Evolutionary conservation across 352 stramenopile species (phyloP).

Genomic region (Albugo candida): DNA sequence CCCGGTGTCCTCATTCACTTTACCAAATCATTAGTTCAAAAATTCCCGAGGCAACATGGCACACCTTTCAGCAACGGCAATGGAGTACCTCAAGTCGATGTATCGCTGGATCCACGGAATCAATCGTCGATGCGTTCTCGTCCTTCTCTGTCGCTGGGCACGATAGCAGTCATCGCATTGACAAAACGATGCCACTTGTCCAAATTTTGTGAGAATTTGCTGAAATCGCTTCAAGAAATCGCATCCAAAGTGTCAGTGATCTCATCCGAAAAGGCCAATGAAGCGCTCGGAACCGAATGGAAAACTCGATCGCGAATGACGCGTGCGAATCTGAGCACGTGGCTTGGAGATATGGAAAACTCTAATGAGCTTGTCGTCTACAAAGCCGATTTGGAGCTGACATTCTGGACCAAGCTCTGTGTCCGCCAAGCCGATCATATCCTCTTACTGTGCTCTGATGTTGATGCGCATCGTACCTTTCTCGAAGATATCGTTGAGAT

Average conservation of each 20-base stretch:
- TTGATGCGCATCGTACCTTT: constrained; percentile 11
- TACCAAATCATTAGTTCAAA: constrained; percentile 47
- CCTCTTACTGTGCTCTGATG: constrained; percentile 58
- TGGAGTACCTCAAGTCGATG: neutral
- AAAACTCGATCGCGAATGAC: constrained; percentile 42
- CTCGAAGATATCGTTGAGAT: constrained; percentile 23
- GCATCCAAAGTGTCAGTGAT: constrained; percentile 43
- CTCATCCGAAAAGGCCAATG: constrained; percentile 44
- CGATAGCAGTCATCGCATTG: constrained; percentile 53
- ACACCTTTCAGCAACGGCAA: too few relatives aligned
- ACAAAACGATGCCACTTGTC: constrained; percentile 55
- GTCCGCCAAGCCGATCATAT: constrained; percentile 74
- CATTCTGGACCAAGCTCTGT: constrained; percentile 63
- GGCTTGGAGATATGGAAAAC: constrained; percentile 67
- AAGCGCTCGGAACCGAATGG: constrained; percentile 46
- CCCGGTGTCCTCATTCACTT: constrained; percentile 61
- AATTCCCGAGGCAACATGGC: constrained; percentile 18
- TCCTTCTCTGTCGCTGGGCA: constrained; percentile 30
- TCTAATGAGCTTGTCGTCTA: constrained; percentile 64
- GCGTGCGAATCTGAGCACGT: constrained; percentile 45
- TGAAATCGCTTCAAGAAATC: constrained; percentile 29
- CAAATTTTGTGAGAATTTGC: constrained; percentile 52
- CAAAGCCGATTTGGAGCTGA: constrained; percentile 49
- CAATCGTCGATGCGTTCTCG: neutral
- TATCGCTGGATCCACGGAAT: neutral